phyloP scores from a whole-genome alignment of 768 basidiomycete species.

The Mycena indigotica region DNA sequence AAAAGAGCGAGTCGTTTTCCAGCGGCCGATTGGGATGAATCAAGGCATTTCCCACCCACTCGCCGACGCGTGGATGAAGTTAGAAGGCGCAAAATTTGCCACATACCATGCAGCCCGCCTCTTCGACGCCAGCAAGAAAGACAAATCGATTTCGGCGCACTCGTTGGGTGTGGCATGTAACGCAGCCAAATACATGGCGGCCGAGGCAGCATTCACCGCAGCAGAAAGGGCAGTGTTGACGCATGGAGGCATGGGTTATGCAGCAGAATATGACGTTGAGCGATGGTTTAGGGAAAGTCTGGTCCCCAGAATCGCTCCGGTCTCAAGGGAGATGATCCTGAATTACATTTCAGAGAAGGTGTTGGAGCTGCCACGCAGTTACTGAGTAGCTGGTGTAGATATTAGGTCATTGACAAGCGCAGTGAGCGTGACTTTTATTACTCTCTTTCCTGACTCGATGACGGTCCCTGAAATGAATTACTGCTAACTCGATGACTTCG shows the following conservation, averaged over 20 bases:
- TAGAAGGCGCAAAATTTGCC: conserved; percentile 19
- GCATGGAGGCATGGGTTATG: conserved; percentile 24
- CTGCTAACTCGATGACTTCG: too few species aligned
- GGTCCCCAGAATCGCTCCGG: conserved; percentile 24
- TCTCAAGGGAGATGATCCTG: conserved; percentile 24
- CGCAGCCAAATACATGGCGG: conserved; percentile 23
- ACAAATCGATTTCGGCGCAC: neutral
- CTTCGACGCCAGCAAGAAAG: conserved; percentile 16
- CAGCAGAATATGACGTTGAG: conserved; percentile 23
- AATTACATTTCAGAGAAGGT: conserved; percentile 18
- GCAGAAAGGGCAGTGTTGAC: conserved; percentile 17
- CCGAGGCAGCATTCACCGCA: conserved; percentile 23
- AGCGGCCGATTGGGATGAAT: conserved; percentile 21
- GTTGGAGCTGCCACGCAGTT: conserved; percentile 14
- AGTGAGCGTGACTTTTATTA: too few species aligned
- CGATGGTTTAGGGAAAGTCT: conserved; percentile 21
- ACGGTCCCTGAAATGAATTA: too few species aligned
- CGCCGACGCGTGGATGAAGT: conserved; percentile 17
- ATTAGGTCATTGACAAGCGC: too few species aligned
- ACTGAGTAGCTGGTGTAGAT: conserved; percentile 3
- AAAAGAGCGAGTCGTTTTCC: conserved; percentile 16
- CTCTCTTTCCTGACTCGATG: too few species aligned
- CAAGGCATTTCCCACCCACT: conserved; percentile 22
- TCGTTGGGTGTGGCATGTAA: conserved; percentile 19
- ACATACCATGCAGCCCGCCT: conserved; percentile 22